phyloP scores from a whole-genome alignment of 2,329 filamentous ascomycete species.

The Sporothrix pseudoabietina region DNA sequence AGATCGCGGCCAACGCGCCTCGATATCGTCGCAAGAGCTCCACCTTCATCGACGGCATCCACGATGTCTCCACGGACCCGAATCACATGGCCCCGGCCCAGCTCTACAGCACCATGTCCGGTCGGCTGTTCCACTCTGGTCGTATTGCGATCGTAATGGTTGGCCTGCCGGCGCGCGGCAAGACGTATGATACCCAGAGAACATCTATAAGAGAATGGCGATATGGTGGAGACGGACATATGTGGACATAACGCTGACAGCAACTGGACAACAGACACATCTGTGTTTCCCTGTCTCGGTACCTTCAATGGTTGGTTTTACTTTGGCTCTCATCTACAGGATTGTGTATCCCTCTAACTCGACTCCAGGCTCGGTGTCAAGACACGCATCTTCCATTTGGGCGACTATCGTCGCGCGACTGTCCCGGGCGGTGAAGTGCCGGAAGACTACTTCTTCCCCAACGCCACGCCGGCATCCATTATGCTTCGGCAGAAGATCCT shows the following conservation, averaged over 20 bases:
- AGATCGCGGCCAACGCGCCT: slow-evolving; percentile 87
- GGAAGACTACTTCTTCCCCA: slow-evolving; percentile 96
- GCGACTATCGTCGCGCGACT: slow-evolving; percentile 92
- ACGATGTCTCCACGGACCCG: slow-evolving; percentile 80
- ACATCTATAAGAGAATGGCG: neutral
- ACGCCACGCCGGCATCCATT: slow-evolving; percentile 90
- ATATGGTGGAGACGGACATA: neutral
- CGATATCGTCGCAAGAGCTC: slow-evolving; percentile 90
- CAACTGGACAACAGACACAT: slow-evolving; percentile 65
- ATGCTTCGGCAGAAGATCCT: slow-evolving; percentile 94
- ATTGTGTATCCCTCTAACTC: neutral
- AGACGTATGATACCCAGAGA: slow-evolving; percentile 66
- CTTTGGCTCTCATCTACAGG: slow-evolving; percentile 9
- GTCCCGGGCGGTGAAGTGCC: slow-evolving; percentile 84
- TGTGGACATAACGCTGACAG: neutral
- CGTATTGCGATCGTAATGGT: slow-evolving; percentile 97
- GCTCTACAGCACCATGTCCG: slow-evolving; percentile 97
- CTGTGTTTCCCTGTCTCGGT: slow-evolving; percentile 90
- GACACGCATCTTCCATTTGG: slow-evolving; percentile 94
- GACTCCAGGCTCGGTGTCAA: slow-evolving; percentile 82
- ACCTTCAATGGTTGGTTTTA: slow-evolving; percentile 74
- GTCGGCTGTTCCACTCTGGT: slow-evolving; percentile 93
- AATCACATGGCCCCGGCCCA: slow-evolving; percentile 85
- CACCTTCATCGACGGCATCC: slow-evolving; percentile 95
- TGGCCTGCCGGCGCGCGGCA: slow-evolving; percentile 89